These are phyloP conservation scores for Hericium rajendrae DNA, from an alignment of 768 basidiomycete genomes.

Conservation along the genomic window DNA sequence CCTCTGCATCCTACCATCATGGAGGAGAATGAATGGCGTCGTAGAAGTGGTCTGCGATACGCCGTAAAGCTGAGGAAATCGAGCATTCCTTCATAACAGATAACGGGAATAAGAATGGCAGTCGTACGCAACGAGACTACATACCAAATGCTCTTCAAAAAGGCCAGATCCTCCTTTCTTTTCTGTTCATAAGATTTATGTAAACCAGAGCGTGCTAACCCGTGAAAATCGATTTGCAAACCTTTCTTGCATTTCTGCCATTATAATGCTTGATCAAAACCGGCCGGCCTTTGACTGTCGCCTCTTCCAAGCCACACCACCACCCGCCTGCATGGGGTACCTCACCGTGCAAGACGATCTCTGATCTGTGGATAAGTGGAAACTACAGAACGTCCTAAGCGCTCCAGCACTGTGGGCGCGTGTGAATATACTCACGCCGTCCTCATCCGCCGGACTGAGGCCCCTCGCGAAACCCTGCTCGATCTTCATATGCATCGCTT, in stretches of 20 bases:
- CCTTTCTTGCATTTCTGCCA: slow-evolving; percentile 1
- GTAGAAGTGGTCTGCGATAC: slow-evolving; percentile 1
- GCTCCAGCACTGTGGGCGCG: not conserved
- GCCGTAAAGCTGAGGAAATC: slow-evolving; percentile 5
- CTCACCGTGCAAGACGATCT: slow-evolving; percentile 2
- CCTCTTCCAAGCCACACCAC: slow-evolving; percentile 1
- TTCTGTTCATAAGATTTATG: not conserved
- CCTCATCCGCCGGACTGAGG: slow-evolving; percentile 1
- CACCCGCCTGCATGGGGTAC: slow-evolving; percentile 1
- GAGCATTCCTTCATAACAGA: not conserved
- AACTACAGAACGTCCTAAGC: not conserved
- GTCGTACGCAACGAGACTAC: not conserved
- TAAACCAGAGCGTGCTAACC: not conserved
- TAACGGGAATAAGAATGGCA: not conserved
- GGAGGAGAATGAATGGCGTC: not conserved
- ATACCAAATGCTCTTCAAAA: slow-evolving; percentile 5
- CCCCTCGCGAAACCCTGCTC: slow-evolving; percentile 2
- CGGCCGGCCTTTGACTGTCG: not conserved
- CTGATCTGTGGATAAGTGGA: slow-evolving; percentile 2
- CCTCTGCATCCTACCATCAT: not conserved
- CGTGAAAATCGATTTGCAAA: not conserved
- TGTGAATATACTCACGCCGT: slow-evolving; percentile 1
- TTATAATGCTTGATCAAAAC: slow-evolving; percentile 6
- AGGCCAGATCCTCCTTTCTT: slow-evolving; percentile 1
- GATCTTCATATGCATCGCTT: slow-evolving; percentile 5